Conservation (phyloP, 805 yeast species). For the Osmozyma mogii region DNA sequence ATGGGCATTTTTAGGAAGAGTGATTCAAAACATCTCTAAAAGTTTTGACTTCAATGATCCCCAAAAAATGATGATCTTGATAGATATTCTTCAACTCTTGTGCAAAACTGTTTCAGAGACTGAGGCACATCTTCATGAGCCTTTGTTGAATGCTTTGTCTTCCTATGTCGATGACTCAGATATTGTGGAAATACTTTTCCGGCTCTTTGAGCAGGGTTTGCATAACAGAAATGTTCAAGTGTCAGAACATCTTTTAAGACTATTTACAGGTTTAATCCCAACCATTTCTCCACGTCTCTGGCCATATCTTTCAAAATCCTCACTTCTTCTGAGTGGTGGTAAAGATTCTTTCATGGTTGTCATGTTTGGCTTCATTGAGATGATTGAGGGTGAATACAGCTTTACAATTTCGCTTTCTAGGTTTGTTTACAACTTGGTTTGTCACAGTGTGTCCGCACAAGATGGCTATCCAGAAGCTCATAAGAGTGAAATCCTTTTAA, state of each 20-base stretch:
- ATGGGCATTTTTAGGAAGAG: constrained; percentile 78
- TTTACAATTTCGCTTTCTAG: constrained; percentile 58
- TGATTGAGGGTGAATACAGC: constrained; percentile 55
- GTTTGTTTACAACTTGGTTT: constrained; percentile 45
- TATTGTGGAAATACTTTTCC: constrained; percentile 51
- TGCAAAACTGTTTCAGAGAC: constrained; percentile 41
- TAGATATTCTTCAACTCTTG: constrained; percentile 45
- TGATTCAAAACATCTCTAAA: constrained; percentile 55
- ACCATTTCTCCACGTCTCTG: constrained; percentile 63
- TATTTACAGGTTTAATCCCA: constrained; percentile 41
- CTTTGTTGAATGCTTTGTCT: constrained; percentile 34
- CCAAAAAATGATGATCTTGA: constrained; percentile 32
- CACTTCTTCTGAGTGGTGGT: constrained; percentile 49
- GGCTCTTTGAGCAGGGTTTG: constrained; percentile 61
- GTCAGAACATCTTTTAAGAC: constrained; percentile 38
- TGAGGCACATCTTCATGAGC: no score
- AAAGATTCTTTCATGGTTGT: constrained; percentile 58
- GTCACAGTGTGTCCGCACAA: constrained; percentile 37
- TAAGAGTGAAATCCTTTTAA: constrained; percentile 48
- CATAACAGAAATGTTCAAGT: constrained; percentile 44
- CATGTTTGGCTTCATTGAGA: constrained; percentile 65
- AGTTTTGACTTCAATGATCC: constrained; percentile 27
- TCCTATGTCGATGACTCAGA: constrained; percentile 49
- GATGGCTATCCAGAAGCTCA: constrained; percentile 23
- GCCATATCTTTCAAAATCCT: constrained; percentile 66